Conservation (phyloP, 2,329 filamentous ascomycete species). For the Epichloe coenophiala region DNA sequence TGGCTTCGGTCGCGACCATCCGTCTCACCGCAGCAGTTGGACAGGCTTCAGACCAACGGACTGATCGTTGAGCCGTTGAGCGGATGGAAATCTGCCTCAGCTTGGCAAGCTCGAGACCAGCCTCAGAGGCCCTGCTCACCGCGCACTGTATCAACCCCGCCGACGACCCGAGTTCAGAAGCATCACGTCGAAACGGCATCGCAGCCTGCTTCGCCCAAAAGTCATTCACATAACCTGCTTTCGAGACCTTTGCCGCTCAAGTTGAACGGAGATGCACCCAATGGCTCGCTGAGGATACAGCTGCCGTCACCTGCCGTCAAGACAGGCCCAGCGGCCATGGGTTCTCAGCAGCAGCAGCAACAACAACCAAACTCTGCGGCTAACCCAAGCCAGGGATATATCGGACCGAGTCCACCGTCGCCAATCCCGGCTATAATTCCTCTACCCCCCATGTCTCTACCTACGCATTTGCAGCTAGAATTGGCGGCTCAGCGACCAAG, state of each 20-base stretch:
- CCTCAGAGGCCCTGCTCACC: slow-evolving; percentile 21
- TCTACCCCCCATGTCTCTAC: slow-evolving; percentile 54
- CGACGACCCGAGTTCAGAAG: slow-evolving; percentile 27
- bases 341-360: slow-evolving; percentile 4
- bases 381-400: slow-evolving; percentile 7
- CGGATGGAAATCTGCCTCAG: neutral
- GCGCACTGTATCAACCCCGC: slow-evolving; percentile 39
- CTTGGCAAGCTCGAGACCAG: slow-evolving; percentile 9
- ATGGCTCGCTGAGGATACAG: slow-evolving; percentile 5
- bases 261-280: slow-evolving; percentile 22
- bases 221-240: slow-evolving; percentile 36
- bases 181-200: slow-evolving; percentile 11
- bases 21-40: neutral
- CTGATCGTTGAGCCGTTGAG: slow-evolving; percentile 13
- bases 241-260: slow-evolving; percentile 30
- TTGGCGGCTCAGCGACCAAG: slow-evolving; percentile 48
- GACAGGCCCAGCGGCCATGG: slow-evolving; percentile 12
- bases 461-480: slow-evolving; percentile 51
- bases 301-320: slow-evolving; percentile 12
- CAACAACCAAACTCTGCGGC: slow-evolving; percentile 2
- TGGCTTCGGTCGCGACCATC: neutral
- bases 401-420: slow-evolving; percentile 25
- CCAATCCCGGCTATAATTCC: slow-evolving; percentile 43
- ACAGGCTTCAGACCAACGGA: slow-evolving; percentile 12
- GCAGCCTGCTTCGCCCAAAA: slow-evolving; percentile 23